Evolutionary conservation across 208 protist genomes (phyloP).

Genomic region (Kentomonas sorsogonicus): DNA sequence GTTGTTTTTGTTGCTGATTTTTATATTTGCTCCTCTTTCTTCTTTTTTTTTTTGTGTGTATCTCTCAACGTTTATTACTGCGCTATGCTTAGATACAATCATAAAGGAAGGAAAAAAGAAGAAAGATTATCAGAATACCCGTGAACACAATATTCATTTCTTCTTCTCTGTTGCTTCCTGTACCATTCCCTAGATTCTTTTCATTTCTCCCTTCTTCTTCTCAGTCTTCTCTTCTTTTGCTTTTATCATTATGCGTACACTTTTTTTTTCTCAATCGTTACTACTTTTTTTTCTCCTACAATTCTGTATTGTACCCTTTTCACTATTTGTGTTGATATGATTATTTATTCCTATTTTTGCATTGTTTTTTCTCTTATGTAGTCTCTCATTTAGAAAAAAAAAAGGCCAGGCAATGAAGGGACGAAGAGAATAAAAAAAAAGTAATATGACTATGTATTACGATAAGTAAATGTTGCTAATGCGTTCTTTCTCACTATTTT

Average conservation of each 20-base stretch:
- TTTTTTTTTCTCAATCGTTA: no score
- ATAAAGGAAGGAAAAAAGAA: no score
- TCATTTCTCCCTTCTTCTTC: conserved; percentile 4
- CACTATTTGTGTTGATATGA: no score
- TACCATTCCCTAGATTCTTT: not conserved
- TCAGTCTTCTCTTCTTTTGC: not conserved
- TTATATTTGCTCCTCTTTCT: not conserved
- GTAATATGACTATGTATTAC: not conserved
- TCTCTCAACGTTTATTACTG: no score
- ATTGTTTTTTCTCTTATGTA: conserved; percentile 5
- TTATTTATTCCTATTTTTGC: no score
- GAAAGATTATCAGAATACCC: no score
- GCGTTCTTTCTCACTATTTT: not conserved
- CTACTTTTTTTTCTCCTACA: conserved; percentile 4
- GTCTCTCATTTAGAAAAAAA: no score
- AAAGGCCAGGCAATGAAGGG: not conserved
- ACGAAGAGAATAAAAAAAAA: conserved; percentile 2
- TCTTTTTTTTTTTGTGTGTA: no score
- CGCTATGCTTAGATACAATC: no score
- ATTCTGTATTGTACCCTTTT: no score
- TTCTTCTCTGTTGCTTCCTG: no score
- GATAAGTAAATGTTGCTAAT: not conserved
- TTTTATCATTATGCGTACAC: conserved; percentile 5
- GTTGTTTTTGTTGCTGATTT: not conserved
- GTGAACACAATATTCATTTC: no score